A percentile compares a stretch with the other conserved stretches of the same genome.
Conservation (phyloP, 2,329 filamentous ascomycete genomes). For the Pyricularia pennisetigena region DNA sequence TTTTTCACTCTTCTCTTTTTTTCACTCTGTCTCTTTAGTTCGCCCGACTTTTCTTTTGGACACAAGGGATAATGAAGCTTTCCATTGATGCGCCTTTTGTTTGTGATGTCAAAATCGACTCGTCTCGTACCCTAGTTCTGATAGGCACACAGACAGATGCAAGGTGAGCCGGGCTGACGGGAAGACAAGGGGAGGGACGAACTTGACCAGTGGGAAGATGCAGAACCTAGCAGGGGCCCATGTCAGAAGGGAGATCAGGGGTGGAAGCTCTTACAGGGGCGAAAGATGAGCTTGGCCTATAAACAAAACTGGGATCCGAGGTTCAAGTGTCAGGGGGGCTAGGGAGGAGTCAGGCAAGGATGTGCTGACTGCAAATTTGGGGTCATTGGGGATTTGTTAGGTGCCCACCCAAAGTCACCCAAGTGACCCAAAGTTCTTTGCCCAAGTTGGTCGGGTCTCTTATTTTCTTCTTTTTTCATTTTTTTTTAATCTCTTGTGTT, state of each 20-base stretch:
- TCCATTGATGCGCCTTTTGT: background rate
- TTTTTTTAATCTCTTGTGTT: background rate
- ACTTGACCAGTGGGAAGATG: background rate
- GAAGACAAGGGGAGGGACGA: background rate
- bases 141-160: background rate
- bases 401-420: background rate
- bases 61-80: background rate
- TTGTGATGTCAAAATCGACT: background rate
- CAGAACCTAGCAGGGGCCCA: background rate
- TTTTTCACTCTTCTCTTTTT: background rate
- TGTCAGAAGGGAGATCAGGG: background rate
- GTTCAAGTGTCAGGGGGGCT: background rate
- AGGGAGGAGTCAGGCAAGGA: background rate
- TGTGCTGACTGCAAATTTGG: background rate
- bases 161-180: background rate
- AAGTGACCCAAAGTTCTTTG: background rate
- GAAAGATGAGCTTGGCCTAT: background rate
- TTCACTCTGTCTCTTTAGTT: background rate
- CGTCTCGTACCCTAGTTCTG: background rate
- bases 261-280: background rate
- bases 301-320: background rate
- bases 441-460: background rate
- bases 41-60: background rate
- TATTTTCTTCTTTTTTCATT: background rate
- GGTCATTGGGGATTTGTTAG: background rate